Conservation (phyloP, 2,329 filamentous ascomycete species). For the Sporothrix pallida region DNA sequence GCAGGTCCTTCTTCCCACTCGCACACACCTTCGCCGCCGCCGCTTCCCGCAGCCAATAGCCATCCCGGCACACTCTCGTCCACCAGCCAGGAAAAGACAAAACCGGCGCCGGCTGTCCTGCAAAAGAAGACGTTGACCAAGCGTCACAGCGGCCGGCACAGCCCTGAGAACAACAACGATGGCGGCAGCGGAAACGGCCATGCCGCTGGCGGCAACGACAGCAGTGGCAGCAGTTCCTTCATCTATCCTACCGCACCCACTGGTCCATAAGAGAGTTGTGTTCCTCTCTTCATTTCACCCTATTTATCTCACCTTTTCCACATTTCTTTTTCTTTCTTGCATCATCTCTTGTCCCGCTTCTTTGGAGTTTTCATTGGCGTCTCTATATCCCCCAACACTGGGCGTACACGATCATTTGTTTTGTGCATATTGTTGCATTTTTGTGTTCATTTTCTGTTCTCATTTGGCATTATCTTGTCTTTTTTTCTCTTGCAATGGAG, state of each 20-base stretch:
- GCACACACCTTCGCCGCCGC: background rate
- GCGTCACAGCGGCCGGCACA: background rate
- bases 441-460: background rate
- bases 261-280: no score
- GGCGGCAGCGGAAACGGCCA: background rate
- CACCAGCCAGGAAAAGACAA: background rate
- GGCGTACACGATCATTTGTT: slow-evolving; percentile 9
- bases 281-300: background rate
- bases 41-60: background rate
- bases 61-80: background rate
- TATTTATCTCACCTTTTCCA: no score
- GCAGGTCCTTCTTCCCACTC: background rate
- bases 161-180: background rate
- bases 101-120: slow-evolving; percentile 31
- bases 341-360: slow-evolving; percentile 12
- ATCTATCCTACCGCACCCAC: background rate
- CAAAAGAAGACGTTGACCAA: slow-evolving; percentile 34
- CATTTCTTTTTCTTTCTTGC: background rate
- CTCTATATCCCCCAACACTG: background rate
- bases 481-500: slow-evolving; percentile 1
- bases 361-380: slow-evolving; percentile 12
- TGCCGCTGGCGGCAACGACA: background rate
- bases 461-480: background rate
- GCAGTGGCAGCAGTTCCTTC: background rate
- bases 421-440: background rate